A percentile compares a stretch with the other conserved stretches of the same genome.
These are phyloP conservation scores for Vicia villosa DNA, from an alignment of 306 rosid species.

Conservation along the genomic window DNA sequence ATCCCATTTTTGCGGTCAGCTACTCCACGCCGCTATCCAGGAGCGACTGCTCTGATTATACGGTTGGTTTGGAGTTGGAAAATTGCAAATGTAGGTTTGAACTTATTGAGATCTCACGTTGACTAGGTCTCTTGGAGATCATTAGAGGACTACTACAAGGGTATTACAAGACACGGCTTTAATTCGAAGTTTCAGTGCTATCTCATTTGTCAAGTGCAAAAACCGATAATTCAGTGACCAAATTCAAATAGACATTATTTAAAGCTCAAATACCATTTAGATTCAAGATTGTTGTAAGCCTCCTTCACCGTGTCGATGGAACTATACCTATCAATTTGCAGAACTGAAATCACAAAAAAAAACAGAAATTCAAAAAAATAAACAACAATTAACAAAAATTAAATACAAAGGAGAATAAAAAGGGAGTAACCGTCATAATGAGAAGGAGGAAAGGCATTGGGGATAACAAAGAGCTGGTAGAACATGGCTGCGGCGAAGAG, in stretches of 20 bases:
- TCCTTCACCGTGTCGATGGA: conserved; percentile 66
- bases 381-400: not conserved
- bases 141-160: not conserved
- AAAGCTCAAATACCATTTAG: conserved; percentile 54
- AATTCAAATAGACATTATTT: not conserved
- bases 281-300: conserved; percentile 59
- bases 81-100: not conserved
- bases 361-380: not conserved
- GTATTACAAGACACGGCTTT: not conserved
- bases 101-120: not conserved
- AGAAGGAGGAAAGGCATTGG: conserved; percentile 81
- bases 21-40: too few species aligned
- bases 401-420: not conserved
- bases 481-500: conserved; percentile 67
- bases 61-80: not conserved
- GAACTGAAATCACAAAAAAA: conserved; percentile 47
- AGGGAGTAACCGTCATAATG: conserved; percentile 67
- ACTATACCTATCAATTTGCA: conserved; percentile 52
- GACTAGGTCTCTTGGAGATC: not conserved
- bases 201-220: not conserved
- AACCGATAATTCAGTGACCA: not conserved
- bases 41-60: too few species aligned
- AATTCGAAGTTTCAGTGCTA: not conserved
- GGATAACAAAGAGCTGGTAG: conserved; percentile 78
- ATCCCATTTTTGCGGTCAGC: too few species aligned